These are phyloP conservation scores for Suillus brevipes DNA, from an alignment of 768 basidiomycete species.

Conservation along the genomic window DNA sequence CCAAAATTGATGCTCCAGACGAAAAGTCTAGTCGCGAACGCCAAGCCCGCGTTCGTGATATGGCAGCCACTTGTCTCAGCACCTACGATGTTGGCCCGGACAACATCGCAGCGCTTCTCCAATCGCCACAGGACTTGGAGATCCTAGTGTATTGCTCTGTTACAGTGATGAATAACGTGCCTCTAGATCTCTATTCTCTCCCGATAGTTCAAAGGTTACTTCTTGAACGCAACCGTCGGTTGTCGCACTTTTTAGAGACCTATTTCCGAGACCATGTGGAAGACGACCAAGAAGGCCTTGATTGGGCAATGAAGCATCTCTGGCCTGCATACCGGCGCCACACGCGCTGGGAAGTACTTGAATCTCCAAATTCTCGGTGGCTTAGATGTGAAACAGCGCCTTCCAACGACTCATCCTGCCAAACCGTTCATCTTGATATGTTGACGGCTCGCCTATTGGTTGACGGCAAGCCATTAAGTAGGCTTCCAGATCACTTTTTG, in stretches of 20 bases:
- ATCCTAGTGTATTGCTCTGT: conserved; percentile 36
- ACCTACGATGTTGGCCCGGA: conserved; percentile 29
- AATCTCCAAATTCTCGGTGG: conserved; percentile 30
- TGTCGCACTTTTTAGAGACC: conserved; percentile 31
- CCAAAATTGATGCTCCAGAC: conserved; percentile 6
- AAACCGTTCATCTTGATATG: conserved; percentile 41
- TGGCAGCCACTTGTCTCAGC: conserved; percentile 23
- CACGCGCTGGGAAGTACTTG: conserved; percentile 25
- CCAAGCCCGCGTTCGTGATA: conserved; percentile 18
- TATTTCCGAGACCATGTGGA: conserved; percentile 18
- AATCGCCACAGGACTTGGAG: conserved; percentile 24
- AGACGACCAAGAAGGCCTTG: conserved; percentile 22
- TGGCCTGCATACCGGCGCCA: conserved; percentile 34
- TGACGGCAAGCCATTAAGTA: conserved; percentile 40
- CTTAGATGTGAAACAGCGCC: conserved; percentile 23
- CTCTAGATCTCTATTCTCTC: conserved; percentile 9
- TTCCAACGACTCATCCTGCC: conserved; percentile 14
- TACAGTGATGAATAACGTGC: conserved; percentile 32
- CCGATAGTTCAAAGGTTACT: conserved; percentile 20
- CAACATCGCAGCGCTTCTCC: conserved; percentile 16
- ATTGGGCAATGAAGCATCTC: conserved; percentile 28
- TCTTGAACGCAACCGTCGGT: conserved; percentile 32
- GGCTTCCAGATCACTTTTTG: conserved; percentile 36
- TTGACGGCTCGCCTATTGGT: conserved; percentile 43
- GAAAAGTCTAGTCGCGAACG: conserved; percentile 6